Base-by-base conservation (phyloP, 148 eudicot species). In the Pouteria glomerata region DNA sequence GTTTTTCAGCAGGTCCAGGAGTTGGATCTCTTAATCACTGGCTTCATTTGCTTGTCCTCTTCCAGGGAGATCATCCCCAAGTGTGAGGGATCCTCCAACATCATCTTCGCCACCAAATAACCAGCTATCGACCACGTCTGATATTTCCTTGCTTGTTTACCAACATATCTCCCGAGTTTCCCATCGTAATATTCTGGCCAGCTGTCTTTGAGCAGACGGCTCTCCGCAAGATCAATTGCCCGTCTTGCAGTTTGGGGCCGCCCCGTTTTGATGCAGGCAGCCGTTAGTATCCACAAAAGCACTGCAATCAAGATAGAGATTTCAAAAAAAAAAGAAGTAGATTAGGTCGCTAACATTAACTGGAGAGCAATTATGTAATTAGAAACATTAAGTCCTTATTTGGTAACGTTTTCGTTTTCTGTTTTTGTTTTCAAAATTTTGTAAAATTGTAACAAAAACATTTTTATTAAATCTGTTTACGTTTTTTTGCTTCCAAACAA, bases 111-210 rank as follows among this genome's bases (percentile, higher is more conserved):
- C 8, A 80, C 82, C 63, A 80, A 65, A 65, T 75, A 80, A 45
- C 82, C 82, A 7, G 82, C 82, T 53, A 80, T 66, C 0, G 82
- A 80, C 82, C 82, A 80, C 7, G 79, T 80, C 70, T 80, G 82
- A 21, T 34, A 33, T 63, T 80, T 80, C 35, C 82, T 68, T 12
- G 82, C 75, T 80, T 80, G 82, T 45, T 80, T 80, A 16, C 82
- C 82, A 1, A 72, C 21, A 53, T 48, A 80, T 16, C 73, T 73
- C 50, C 82, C 82, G 3, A 41, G 69, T 76, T 75, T 80, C 14
- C 82, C 82, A 29, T 80, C 82, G 44, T 80, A 80, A 41, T 80
- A 80, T 55, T 80, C 79, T 13, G 82, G 82, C 82, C 82, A 80
- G 31, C 72, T 23, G 35, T 80, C 82, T 56, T 80, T 80, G 19